Base-by-base conservation (phyloP, 2,329 filamentous ascomycete genomes). In the Elsinoe australis region DNA sequence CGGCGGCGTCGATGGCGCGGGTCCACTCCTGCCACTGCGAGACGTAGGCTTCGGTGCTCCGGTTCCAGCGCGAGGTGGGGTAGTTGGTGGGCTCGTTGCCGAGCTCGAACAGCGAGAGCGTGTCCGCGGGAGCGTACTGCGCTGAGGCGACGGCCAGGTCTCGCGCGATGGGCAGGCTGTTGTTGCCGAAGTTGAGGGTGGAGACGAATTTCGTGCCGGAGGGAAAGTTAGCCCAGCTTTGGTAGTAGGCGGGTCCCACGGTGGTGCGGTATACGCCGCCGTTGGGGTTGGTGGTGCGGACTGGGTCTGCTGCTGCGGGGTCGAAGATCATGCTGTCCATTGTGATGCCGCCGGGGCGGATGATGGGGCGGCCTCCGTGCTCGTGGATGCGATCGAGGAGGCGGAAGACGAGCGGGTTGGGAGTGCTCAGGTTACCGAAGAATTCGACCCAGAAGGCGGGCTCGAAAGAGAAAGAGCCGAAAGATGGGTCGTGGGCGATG, bases 31-130 rank as follows among this genome's bases (percentile, higher is more conserved):
- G 52, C 59, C 59, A 61, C 39, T 61, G 58, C n/a, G 52, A 45
- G 7, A 61, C 54, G 45, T 61, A 61, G 14, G 55, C 55, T 10
- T 49, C 47, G 2, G 58, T 60, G 24, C 51, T 57, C 42, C 56
- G 54, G 6, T 53, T 38, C 56, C 56, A 61, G 29, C 59, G 49
- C 12, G 49, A 42, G 12, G 49, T 50, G 15, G 53, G 46, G 35
- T 61, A 60, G 34, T 60, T 60, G 2, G 57, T 61, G 4, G 59
- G 59, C 47, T 61, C 58, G 31, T 61, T 61, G 5, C 59, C 59
- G 9, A 61, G 56, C 42, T 60, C 59, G 22, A 60, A 61, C 35
- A 53, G 57, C 14, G 51, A 49, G 8, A 60, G 54, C 10, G 51
- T 49, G 2, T 56, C n/a, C n/a, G n/a, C 56, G 3, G 42, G 41